Conservation (phyloP, 805 yeast species). For the Saturnispora galanensis region DNA sequence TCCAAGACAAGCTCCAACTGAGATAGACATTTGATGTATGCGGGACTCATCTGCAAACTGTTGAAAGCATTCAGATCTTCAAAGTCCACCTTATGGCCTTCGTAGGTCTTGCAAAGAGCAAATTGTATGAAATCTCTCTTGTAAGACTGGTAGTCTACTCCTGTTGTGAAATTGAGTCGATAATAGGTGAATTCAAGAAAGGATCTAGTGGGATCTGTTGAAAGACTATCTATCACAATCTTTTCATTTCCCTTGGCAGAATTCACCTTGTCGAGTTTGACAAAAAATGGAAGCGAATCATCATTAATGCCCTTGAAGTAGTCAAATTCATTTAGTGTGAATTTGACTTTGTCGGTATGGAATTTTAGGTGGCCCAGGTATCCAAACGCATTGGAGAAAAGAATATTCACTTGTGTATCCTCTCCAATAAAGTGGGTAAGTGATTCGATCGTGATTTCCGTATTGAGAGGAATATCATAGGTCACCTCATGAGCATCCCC, state of each 20-base stretch:
- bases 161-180: conserved; percentile 3
- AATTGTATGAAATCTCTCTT: conserved; percentile 8
- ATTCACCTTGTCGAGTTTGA: conserved; percentile 11
- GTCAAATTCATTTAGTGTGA: conserved; percentile 3
- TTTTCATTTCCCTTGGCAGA: conserved; percentile 3
- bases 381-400: conserved; percentile 11
- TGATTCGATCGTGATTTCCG: conserved; percentile 7
- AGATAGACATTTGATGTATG: conserved; percentile 7
- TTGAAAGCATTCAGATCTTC: conserved; percentile 6
- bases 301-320: conserved; percentile 8
- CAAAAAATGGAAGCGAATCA: conserved; percentile 11
- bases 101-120: not conserved
- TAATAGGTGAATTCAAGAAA: conserved; percentile 8
- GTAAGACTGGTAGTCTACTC: not conserved
- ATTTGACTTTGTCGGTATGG: not conserved
- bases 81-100: not conserved
- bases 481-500: no score
- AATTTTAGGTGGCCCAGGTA: conserved; percentile 8
- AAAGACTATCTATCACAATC: conserved; percentile 7
- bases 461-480: not conserved
- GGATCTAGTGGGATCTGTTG: conserved; percentile 10
- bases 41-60: conserved; percentile 10
- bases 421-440: conserved; percentile 4
- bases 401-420: not conserved
- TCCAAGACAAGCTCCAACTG: not conserved